Evolutionary conservation across 805 yeast species (phyloP), one percentile per base, ranked within the genome.

Genomic region (Saturnispora silvae): DNA sequence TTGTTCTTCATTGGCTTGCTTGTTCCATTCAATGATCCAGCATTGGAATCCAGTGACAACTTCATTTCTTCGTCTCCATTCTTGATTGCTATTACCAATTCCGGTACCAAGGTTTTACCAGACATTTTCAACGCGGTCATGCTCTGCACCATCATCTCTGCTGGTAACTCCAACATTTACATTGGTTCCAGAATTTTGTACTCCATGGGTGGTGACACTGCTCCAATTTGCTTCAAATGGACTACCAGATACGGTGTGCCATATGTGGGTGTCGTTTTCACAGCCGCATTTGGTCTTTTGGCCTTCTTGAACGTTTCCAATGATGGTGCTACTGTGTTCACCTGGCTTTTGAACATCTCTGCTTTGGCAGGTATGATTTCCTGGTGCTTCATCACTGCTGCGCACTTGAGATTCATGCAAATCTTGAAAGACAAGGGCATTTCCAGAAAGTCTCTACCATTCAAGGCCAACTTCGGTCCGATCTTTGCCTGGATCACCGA

Each of bases 101-200:
- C 77, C 4, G 85, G 84, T 23, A 79, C 86, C 15, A 61, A 63
- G 41, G 68, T 77, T 3, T 60, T 81, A 42, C 83, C 85, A 33
- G 67, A 72, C 50, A 75, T 81, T 37, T 75, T 80, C 58, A 81
- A 81, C 53, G 87, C 80, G 14, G 78, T 80, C 36, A 73, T 81
- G 43, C 53, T 81, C 33, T 46, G 68, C 16, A 75, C 87, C 15
- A 71, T 80, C 40, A 67, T 78, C 34, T 79, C 87, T n/a, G 86
- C 89, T 22, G 89, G 78, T 53, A 81, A 81, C 61, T 78, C 86
- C 11, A 77, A 78, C 52, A 66, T 80, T 20, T 79, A 80, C 57
- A 74, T 77, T 46, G 79, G 84, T 28, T 77, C 86, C 3, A 65
- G 92, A 59, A 64, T 77, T 31, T 54, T 81, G 35, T 78, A 68